Base-by-base conservation (phyloP, 257 asterid genomes). In the Fraxinus pennsylvanica region DNA sequence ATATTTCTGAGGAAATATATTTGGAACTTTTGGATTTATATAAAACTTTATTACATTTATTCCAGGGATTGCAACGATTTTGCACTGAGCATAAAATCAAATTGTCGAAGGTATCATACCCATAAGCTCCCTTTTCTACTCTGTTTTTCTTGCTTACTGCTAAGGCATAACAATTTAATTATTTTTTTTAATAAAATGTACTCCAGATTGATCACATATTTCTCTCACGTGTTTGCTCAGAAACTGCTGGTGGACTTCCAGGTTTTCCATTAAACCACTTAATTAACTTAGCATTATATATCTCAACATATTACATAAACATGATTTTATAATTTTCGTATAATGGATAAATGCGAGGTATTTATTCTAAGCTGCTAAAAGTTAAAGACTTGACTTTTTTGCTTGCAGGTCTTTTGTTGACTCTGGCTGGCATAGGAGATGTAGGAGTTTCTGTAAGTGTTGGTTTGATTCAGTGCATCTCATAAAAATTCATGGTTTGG, bases 221-320 rank as follows among this genome's bases (percentile, higher is more conserved):
- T 85, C 91, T 96, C 67, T 92, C 99, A 12, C 97, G 97, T 35
- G 99, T 93, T 41, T 91, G 98, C 90, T 92, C 99, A 21, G 98
- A 93, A 91, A 96, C 99, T 81, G 94, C 98, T 30, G 98, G 99
- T 81, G 99, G 99, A 72, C 97, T 92, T 80, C 97, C 99, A 78
- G 99, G 98, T 92, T 68, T 76, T 86, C 52, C 59, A 41, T 43
- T 75, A 17, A 75, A 38, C 79, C 32, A 27, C 19, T 57, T 2
- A 27, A 10, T 70, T 6, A 54, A 6, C 13, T 57, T 43, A 13
- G 9, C 29, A 29, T 74, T 78, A 13, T 13, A 32, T 21, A 39
- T 33, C 22, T 72, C 27, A 14, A 71, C 25, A 52, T 36, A 63
- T 32, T 74, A 39, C 47, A 71, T 19, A 32, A 57, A 7, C 72